Percentiles rank a stretch among this genome's conserved stretches.
These are phyloP conservation scores for Royoungia palumana DNA, from an alignment of 768 basidiomycete genomes.

Conservation along the genomic window DNA sequence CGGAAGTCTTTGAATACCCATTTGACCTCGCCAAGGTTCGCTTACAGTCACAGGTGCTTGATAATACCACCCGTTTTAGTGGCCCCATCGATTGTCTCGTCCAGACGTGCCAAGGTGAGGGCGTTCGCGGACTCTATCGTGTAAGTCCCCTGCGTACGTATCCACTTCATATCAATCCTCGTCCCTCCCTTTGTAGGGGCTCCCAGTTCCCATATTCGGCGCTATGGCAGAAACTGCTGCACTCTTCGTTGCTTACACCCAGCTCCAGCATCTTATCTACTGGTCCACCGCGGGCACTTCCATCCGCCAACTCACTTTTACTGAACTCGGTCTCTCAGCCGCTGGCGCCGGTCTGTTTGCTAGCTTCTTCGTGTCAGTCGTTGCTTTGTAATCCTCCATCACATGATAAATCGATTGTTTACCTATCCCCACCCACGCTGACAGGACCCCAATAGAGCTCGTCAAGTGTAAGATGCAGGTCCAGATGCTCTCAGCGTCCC, in stretches of 20 bases:
- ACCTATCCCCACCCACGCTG: background rate
- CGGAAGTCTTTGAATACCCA: conserved; percentile 88
- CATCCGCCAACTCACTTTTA: conserved; percentile 42
- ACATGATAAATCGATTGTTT: conserved; percentile 1
- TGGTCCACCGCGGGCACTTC: conserved; percentile 23
- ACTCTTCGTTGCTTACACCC: conserved; percentile 78
- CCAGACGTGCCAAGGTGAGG: conserved; percentile 57
- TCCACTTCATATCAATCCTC: conserved; percentile 1
- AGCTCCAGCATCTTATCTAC: conserved; percentile 59
- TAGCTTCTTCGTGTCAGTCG: conserved; percentile 75
- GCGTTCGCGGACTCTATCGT: conserved; percentile 55
- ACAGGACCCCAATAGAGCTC: conserved; percentile 87
- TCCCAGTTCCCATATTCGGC: conserved; percentile 83
- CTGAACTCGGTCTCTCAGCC: conserved; percentile 72
- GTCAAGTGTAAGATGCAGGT: conserved; percentile 97
- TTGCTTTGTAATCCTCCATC: background rate
- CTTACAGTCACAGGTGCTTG: conserved; percentile 83
- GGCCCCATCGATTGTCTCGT: conserved; percentile 61
- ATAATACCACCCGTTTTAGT: conserved; percentile 51
- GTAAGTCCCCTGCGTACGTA: conserved; percentile 22
- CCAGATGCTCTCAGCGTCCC: conserved; percentile 56
- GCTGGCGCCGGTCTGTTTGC: conserved; percentile 76
- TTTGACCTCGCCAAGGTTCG: conserved; percentile 93
- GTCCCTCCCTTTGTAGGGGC: conserved; percentile 47
- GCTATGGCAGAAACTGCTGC: conserved; percentile 87